A percentile compares a stretch with the other conserved stretches of the same genome.
These are phyloP conservation scores for Trametopsis cervina DNA, from an alignment of 768 basidiomycete genomes.

Conservation along the genomic window DNA sequence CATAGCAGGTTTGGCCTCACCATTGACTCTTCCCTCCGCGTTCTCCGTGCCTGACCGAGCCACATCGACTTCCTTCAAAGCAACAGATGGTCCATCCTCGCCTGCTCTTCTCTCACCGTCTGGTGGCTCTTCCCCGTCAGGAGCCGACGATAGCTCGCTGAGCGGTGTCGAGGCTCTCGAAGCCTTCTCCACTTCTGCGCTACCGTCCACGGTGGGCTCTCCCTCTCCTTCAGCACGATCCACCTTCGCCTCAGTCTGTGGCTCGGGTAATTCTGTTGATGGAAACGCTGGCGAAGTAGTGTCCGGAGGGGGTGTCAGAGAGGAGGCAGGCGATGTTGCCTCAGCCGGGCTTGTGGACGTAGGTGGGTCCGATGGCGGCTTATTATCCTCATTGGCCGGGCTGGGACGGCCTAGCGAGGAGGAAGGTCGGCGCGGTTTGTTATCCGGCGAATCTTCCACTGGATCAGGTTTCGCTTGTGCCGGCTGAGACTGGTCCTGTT, in stretches of 20 bases:
- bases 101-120: constrained; percentile 29
- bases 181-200: constrained; percentile 21
- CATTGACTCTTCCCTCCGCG: not conserved
- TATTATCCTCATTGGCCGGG: constrained; percentile 13
- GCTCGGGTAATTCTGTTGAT: not conserved
- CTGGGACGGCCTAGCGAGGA: constrained; percentile 7
- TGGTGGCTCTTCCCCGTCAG: constrained; percentile 45
- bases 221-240: constrained; percentile 25
- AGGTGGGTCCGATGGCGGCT: constrained; percentile 15
- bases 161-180: constrained; percentile 67
- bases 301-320: constrained; percentile 20
- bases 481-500: constrained; percentile 7
- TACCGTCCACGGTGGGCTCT: not conserved
- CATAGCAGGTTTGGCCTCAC: not conserved
- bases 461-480: constrained; percentile 9
- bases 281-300: not conserved
- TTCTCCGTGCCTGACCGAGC: not conserved
- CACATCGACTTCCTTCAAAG: not conserved
- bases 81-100: not conserved
- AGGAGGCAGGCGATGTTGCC: constrained; percentile 13
- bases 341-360: constrained; percentile 14
- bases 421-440: constrained; percentile 3
- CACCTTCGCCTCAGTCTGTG: constrained; percentile 27
- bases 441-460: not conserved
- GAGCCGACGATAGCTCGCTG: constrained; percentile 67